Conservation (phyloP, 1,284 basidiomycete genomes). For the Ganoderma lingzhi region DNA sequence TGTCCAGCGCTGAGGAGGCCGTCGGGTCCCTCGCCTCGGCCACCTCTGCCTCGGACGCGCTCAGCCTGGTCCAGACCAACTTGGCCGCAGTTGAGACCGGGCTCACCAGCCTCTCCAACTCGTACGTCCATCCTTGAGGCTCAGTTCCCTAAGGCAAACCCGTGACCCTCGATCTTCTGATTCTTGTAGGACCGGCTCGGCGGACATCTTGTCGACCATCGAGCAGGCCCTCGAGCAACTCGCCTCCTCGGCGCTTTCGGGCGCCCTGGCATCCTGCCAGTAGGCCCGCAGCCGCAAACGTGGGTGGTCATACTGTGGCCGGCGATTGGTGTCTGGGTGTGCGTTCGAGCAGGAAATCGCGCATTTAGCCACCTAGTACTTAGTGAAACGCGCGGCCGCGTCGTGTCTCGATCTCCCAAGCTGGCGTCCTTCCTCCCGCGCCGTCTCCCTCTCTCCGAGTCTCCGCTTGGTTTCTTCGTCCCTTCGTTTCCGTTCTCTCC, state of each 20-base stretch:
- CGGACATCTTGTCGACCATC: slow-evolving; percentile 23
- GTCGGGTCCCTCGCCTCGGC: slow-evolving; percentile 46
- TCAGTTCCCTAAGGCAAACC: too few species aligned
- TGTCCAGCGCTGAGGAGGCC: slow-evolving; percentile 43
- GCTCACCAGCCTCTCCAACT: slow-evolving; percentile 39
- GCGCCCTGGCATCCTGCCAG: neutral
- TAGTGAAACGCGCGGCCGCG: too few species aligned
- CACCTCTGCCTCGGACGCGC: slow-evolving; percentile 43
- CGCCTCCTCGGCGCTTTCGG: neutral
- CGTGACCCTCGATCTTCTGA: neutral
- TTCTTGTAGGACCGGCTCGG: slow-evolving; percentile 30
- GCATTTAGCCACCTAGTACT: neutral
- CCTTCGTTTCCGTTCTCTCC: neutral
- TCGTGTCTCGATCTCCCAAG: too few species aligned
- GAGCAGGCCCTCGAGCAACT: slow-evolving; percentile 26
- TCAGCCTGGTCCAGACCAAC: slow-evolving; percentile 44
- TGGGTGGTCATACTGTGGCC: too few species aligned
- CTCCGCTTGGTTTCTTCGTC: neutral
- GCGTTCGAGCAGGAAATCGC: too few species aligned
- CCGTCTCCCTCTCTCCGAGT: too few species aligned
- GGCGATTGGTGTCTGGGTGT: too few species aligned
- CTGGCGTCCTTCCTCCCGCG: neutral
- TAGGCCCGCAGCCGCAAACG: neutral
- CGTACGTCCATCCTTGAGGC: slow-evolving; percentile 38
- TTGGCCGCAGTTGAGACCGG: slow-evolving; percentile 43